Base-by-base conservation (phyloP, 1,284 basidiomycete genomes). In the Singerocomus rubriflavus region DNA sequence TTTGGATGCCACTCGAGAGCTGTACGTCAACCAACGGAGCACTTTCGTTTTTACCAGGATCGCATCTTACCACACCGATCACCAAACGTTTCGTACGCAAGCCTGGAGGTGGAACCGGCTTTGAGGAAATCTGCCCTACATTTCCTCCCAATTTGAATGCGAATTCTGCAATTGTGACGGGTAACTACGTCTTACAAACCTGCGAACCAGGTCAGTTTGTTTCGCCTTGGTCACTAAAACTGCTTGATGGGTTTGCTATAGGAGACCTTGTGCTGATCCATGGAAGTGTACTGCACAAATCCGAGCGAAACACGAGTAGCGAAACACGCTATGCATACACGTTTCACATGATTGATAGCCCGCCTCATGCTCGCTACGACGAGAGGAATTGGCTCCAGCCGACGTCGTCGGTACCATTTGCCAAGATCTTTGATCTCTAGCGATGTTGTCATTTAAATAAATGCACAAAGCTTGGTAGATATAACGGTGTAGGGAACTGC, bases 1-100 rank as follows among this genome's bases (percentile, higher is more conserved):
- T 94, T 65, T 99, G 96, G 96, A 90, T 98, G 51, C 91, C 95
- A 0, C 73, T 98, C 17, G 95, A 98, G 66, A 80, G 82, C 54
- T 95, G 93, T 65, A 93, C 91, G 6, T 68, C 81, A 1, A 71
- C 75, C 44, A 98, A 98, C 60, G 94, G 94, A 5, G 93, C 93
- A 21, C 76, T 97, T 37, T 93, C 88, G 2, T 98, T 98, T 71
- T 75, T 93, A 0, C 92, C 93, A 0, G 92, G 93, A n/a, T 94
- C 91, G 4, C 94, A 98, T 68, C 76, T 85, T 41, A 82, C 75
- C 0, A 71, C 77, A 4, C 79, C 82, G 3, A 81, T 95, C 48
- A 79, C 81, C 6, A 88, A 91, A 60, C 86, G 94, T 17, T 93
- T 98, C 63, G 82, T 96, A 13, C 82, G 93, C 10, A 71, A 88